phyloP scores from a whole-genome alignment of 495 filamentous ascomycete species.

The Elaphomyces granulatus region DNA sequence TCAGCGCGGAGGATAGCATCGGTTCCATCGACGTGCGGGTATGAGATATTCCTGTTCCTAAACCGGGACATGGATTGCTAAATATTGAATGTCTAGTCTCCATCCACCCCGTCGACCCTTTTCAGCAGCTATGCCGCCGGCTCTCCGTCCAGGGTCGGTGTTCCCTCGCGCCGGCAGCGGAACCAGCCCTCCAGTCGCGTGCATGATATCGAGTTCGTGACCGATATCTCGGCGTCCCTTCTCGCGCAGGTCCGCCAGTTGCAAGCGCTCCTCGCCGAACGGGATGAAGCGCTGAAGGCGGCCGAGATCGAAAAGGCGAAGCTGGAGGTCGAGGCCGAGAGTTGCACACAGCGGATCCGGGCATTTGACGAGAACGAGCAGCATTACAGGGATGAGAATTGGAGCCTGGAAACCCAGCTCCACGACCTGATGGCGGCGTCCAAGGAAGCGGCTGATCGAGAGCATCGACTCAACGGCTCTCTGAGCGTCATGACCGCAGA shows the following conservation, averaged over 20 bases:
- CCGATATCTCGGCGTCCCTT: slow-evolving; percentile 84
- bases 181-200: slow-evolving; percentile 78
- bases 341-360: slow-evolving; percentile 61
- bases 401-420: slow-evolving; percentile 80
- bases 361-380: slow-evolving; percentile 83
- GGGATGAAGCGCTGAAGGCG: slow-evolving; percentile 70
- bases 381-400: slow-evolving; percentile 94
- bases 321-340: slow-evolving; percentile 69
- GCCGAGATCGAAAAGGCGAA: slow-evolving; percentile 57
- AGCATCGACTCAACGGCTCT: slow-evolving; percentile 60
- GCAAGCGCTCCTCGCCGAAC: slow-evolving; percentile 67
- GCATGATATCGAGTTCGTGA: slow-evolving; percentile 91
- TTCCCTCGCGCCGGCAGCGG: slow-evolving; percentile 69
- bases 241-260: slow-evolving; percentile 80
- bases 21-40: slow-evolving; percentile 40
- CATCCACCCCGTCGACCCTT: slow-evolving; percentile 53
- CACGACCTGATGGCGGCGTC: slow-evolving; percentile 60
- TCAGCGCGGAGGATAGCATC: slow-evolving; percentile 48
- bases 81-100: slow-evolving; percentile 35
- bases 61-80: not conserved
- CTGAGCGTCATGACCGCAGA: slow-evolving; percentile 56
- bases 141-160: slow-evolving; percentile 80
- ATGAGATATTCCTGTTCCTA: not conserved
- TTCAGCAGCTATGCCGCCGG: slow-evolving; percentile 72
- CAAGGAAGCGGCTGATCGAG: slow-evolving; percentile 60